Evolutionary conservation across 2,329 filamentous ascomycete species (phyloP), one percentile per base, ranked within the genome.

Genomic region (Ceratocystis variospora): DNA sequence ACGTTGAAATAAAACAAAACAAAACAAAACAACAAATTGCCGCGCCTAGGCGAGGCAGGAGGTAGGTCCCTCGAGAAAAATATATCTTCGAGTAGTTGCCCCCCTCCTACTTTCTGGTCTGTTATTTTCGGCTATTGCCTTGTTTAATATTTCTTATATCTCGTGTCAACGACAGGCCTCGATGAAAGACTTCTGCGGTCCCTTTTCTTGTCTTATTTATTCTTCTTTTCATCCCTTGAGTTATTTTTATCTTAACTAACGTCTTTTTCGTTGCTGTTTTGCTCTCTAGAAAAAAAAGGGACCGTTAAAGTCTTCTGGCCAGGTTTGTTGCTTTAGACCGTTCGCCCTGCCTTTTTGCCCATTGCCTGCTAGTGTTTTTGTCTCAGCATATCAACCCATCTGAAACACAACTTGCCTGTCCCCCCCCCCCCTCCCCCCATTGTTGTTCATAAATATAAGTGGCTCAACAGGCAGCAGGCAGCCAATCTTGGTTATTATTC

Each of bases 81-180:
- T 62, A 15, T 25, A 46, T 62, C 17, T 44, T 61, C 33, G 61
- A 62, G 61, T 44, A 62, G 19, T 62, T 62, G 22, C 48, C 46
- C 19, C 25, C 2, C 48, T 10, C 10, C 25, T 46, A 3, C 5
- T 44, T 37, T 31, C 25, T 62, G 10, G 19, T 41, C 37, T 15
- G 12, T 41, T 15, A 12, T 22, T 53, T 25, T 53, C 22, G 48
- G 22, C 28, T 57, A 10, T 57, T 57, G 53, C 53, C 53, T 31
- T 28, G 19, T 46, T 28, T 46, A 7, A n/a, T 7, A 6, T 15
- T 31, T 19, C 4, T 53, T 66, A 31, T 25, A 17, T 55, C 48
- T 59, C 31, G 8, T 50, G 8, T 50, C 17, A 41, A 41, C 37
- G 37, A 41, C 37, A 15, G 12, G 37, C 10, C 37, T 41, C 12